These are phyloP conservation scores for Mycena sanguinolenta DNA, from an alignment of 768 basidiomycete species.

Conservation along the genomic window DNA sequence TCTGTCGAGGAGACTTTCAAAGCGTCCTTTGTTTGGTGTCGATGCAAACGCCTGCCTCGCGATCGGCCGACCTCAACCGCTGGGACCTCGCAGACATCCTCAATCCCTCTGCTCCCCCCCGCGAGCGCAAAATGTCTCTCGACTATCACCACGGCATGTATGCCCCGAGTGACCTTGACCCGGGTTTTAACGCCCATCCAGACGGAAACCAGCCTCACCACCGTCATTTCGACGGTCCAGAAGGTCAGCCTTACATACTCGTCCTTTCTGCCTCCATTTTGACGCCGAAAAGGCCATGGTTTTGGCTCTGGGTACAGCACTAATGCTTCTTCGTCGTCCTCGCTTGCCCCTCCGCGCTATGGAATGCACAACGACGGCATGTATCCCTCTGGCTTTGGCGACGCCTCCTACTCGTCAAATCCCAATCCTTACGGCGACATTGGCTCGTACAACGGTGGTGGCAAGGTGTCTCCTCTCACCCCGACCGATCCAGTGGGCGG, in stretches of 20 bases:
- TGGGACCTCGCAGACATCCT: slow-evolving; percentile 63
- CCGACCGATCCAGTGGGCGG: slow-evolving; percentile 73
- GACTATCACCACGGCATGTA: slow-evolving; percentile 71
- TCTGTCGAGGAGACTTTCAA: no score
- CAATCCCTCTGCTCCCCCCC: slow-evolving; percentile 47
- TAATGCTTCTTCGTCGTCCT: slow-evolving; percentile 80
- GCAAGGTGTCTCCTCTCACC: slow-evolving; percentile 83
- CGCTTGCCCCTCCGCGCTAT: slow-evolving; percentile 67
- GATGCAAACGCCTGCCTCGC: slow-evolving; percentile 6
- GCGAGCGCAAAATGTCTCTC: slow-evolving; percentile 64
- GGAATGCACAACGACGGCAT: slow-evolving; percentile 67
- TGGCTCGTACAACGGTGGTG: slow-evolving; percentile 76
- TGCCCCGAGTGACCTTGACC: slow-evolving; percentile 69
- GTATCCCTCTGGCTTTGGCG: slow-evolving; percentile 73
- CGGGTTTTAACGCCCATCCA: slow-evolving; percentile 61
- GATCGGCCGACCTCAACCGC: slow-evolving; percentile 28
- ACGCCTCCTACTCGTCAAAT: slow-evolving; percentile 69
- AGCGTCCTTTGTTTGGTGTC: no score
- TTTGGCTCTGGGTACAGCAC: slow-evolving; percentile 66
- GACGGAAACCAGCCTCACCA: slow-evolving; percentile 52
- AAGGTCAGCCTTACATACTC: slow-evolving; percentile 42
- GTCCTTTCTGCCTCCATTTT: not conserved
- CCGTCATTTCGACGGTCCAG: slow-evolving; percentile 64
- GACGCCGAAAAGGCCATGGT: slow-evolving; percentile 21
- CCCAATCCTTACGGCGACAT: slow-evolving; percentile 72